Conservation (phyloP, 768 basidiomycete genomes). For the Russula olivacea region DNA sequence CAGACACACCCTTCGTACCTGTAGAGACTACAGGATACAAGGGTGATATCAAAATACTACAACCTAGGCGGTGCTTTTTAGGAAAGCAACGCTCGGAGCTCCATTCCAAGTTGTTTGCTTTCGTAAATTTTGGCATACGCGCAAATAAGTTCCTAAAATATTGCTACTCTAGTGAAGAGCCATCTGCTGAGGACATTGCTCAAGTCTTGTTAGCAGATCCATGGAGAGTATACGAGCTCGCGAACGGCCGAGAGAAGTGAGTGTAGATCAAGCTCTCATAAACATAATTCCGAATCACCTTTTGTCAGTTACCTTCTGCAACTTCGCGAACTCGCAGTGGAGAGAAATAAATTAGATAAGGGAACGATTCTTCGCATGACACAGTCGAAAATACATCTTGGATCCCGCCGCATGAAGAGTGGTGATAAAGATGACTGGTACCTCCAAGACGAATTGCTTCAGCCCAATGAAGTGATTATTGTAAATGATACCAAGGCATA, state of each 20-base stretch:
- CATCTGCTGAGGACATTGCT: conserved; percentile 77
- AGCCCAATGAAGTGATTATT: conserved; percentile 65
- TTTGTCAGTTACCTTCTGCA: conserved; percentile 65
- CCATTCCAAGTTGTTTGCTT: conserved; percentile 77
- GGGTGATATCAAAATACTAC: conserved; percentile 29
- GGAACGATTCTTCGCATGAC: conserved; percentile 61
- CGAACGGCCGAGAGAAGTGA: conserved; percentile 64
- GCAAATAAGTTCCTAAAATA: conserved; percentile 82
- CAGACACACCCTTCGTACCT: conserved; percentile 63
- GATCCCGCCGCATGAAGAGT: conserved; percentile 52
- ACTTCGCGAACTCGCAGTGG: conserved; percentile 80
- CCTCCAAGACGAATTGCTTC: conserved; percentile 61
- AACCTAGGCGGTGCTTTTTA: conserved; percentile 64
- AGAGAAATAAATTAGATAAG: too few relatives aligned
- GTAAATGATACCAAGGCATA: conserved; percentile 82
- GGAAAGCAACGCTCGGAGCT: conserved; percentile 48
- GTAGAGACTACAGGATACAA: conserved; percentile 34
- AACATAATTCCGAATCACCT: not conserved
- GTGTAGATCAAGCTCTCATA: conserved; percentile 25
- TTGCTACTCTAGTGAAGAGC: conserved; percentile 83
- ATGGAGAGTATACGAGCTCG: conserved; percentile 59
- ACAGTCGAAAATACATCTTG: conserved; percentile 64
- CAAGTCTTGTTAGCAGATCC: conserved; percentile 65
- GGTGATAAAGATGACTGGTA: conserved; percentile 69
- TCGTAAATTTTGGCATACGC: conserved; percentile 77